Evolutionary conservation across 805 yeast genomes (phyloP).

Genomic region (Kodamaea neixiangensis): DNA sequence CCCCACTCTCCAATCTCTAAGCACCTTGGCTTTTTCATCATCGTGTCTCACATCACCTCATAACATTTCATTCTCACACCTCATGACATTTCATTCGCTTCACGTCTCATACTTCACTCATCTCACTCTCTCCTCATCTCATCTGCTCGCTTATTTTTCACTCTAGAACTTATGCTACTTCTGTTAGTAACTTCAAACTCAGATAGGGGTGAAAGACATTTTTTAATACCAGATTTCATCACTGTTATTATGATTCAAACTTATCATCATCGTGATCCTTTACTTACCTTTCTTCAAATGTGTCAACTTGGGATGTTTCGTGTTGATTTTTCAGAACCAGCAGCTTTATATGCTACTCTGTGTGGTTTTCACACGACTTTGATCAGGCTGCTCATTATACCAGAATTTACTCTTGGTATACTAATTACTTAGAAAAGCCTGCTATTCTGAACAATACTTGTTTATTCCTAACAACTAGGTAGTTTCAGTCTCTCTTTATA

Average conservation of each 20-base stretch:
- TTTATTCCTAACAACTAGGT: too few species aligned
- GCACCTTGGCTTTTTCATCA: background rate
- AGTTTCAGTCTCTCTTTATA: too few species aligned
- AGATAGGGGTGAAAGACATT: slow-evolving; percentile 95
- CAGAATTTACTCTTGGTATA: too few species aligned
- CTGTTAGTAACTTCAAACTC: slow-evolving; percentile 33
- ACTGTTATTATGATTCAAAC: slow-evolving; percentile 4
- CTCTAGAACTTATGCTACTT: background rate
- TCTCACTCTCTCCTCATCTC: background rate
- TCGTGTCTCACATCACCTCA: background rate
- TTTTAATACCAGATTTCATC: slow-evolving; percentile 7
- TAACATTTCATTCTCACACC: background rate
- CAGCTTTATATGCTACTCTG: too few species aligned
- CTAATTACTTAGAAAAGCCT: too few species aligned
- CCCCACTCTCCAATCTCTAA: background rate
- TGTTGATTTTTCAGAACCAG: too few species aligned
- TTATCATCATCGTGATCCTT: slow-evolving; percentile 12
- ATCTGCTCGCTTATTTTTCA: background rate
- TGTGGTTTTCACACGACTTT: too few species aligned
- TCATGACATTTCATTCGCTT: background rate
- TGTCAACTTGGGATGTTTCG: background rate
- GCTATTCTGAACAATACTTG: too few species aligned
- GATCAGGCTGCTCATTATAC: too few species aligned
- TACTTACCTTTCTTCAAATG: background rate
- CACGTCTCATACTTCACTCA: background rate